phyloP scores from a whole-genome alignment of 2,329 filamentous ascomycete genomes.

The Zasmidium citrigriseum region DNA sequence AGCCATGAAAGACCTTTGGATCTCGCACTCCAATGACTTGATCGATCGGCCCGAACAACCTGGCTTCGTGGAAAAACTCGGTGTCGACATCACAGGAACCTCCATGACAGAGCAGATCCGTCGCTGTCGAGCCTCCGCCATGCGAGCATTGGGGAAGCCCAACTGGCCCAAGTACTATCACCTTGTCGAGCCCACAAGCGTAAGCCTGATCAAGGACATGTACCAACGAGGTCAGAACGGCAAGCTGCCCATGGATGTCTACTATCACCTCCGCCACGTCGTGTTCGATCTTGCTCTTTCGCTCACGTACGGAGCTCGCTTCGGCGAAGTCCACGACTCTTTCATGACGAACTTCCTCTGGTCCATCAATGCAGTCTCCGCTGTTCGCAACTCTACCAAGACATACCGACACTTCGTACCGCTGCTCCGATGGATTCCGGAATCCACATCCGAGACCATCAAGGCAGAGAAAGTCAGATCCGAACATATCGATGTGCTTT shows the following conservation, averaged over 20 bases:
- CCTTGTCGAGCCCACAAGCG: conserved; percentile 8
- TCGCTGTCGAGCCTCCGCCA: conserved; percentile 6
- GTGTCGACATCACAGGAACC: conserved; percentile 11
- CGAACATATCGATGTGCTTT: neutral
- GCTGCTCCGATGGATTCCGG: conserved; percentile 5
- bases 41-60: conserved; percentile 8
- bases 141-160: conserved; percentile 9
- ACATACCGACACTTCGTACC: conserved; percentile 7
- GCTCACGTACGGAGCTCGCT: conserved; percentile 6
- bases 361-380: conserved; percentile 9
- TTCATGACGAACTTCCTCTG: conserved; percentile 11
- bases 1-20: conserved; percentile 9
- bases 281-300: conserved; percentile 11
- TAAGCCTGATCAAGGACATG: conserved; percentile 5
- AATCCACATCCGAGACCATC: conserved; percentile 7
- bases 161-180: conserved; percentile 11
- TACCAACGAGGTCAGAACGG: conserved; percentile 5
- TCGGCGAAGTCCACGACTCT: conserved; percentile 6
- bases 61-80: conserved; percentile 9
- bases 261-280: conserved; percentile 8
- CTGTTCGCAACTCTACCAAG: conserved; percentile 6
- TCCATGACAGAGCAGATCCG: conserved; percentile 6
- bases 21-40: conserved; percentile 4
- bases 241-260: conserved; percentile 8
- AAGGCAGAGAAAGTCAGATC: conserved; percentile 7